These are phyloP conservation scores for Halteria grandinella DNA, from an alignment of 73 alveolate genomes.

Conservation along the genomic window DNA sequence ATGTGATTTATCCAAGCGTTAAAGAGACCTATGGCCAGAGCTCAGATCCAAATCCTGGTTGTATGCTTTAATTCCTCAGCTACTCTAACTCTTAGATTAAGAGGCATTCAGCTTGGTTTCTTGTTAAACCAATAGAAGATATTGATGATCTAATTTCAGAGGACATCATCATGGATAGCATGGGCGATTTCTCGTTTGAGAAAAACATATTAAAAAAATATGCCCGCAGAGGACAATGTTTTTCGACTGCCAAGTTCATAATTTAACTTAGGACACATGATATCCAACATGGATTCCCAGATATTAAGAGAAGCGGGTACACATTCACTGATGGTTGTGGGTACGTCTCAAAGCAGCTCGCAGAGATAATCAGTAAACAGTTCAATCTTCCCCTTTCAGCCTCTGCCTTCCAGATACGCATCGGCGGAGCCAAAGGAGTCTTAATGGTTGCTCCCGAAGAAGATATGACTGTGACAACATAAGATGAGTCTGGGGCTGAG, in stretches of 20 bases:
- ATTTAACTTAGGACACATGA: background rate
- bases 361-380: slow-evolving; percentile 39
- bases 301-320: slow-evolving; percentile 66
- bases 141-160: background rate
- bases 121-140: slow-evolving; percentile 8
- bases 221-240: slow-evolving; percentile 80
- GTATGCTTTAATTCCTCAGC: slow-evolving; percentile 8
- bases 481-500: background rate
- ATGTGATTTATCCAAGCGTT: background rate
- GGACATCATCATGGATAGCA: slow-evolving; percentile 31
- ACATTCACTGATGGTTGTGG: slow-evolving; percentile 75
- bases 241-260: slow-evolving; percentile 61
- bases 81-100: slow-evolving; percentile 53
- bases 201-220: slow-evolving; percentile 70
- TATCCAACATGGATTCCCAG: slow-evolving; percentile 30
- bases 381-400: slow-evolving; percentile 19
- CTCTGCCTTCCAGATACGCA: slow-evolving; percentile 74
- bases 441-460: slow-evolving; percentile 60
- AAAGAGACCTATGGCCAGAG: too few species aligned
- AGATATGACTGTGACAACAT: too few species aligned
- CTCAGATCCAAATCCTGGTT: too few species aligned
- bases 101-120: slow-evolving; percentile 47
- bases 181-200: slow-evolving; percentile 77
- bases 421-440: slow-evolving; percentile 82
- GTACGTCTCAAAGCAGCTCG: slow-evolving; percentile 37